Percentiles rank a stretch among this genome's conserved stretches.
phyloP scores from a whole-genome alignment of 2,329 filamentous ascomycete genomes.

The Lecanicillium sp. region DNA sequence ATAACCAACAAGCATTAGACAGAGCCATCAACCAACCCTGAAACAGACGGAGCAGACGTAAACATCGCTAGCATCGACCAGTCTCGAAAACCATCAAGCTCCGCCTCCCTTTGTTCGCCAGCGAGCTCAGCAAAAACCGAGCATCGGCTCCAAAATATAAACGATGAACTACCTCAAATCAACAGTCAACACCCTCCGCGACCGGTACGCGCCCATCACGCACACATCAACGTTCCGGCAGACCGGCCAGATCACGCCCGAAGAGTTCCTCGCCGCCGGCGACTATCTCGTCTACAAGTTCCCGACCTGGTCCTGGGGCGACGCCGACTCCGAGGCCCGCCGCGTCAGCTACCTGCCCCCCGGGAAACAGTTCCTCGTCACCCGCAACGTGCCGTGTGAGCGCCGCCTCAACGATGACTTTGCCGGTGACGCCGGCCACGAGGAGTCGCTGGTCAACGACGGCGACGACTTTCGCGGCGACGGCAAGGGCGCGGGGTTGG shows the following conservation, averaged over 20 bases:
- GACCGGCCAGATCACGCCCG: slow-evolving; percentile 92
- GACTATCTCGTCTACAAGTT: slow-evolving; percentile 99
- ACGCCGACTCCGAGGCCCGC: slow-evolving; percentile 73
- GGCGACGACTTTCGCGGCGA: slow-evolving; percentile 52
- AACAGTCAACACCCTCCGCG: slow-evolving; percentile 83
- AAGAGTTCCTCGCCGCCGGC: slow-evolving; percentile 91
- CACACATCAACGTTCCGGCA: slow-evolving; percentile 89
- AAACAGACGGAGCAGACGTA: too few species aligned
- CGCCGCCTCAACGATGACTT: slow-evolving; percentile 89
- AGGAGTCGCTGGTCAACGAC: slow-evolving; percentile 79
- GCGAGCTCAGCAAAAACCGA: too few species aligned
- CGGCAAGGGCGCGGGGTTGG: slow-evolving; percentile 29
- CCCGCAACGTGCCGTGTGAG: slow-evolving; percentile 89
- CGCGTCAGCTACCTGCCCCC: slow-evolving; percentile 74
- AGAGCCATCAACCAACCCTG: too few species aligned
- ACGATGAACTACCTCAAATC: slow-evolving; percentile 90
- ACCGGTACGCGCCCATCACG: slow-evolving; percentile 81
- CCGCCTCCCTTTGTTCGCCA: too few species aligned
- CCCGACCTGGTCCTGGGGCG: slow-evolving; percentile 94
- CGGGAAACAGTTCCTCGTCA: slow-evolving; percentile 92
- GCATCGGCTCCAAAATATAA: too few species aligned
- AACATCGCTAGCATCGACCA: too few species aligned
- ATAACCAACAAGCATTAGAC: too few species aligned
- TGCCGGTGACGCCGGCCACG: slow-evolving; percentile 76
- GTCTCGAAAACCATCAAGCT: too few species aligned